These are phyloP conservation scores for Primulina huaijiensis DNA, from an alignment of 257 asterid genomes.

Conservation along the genomic window DNA sequence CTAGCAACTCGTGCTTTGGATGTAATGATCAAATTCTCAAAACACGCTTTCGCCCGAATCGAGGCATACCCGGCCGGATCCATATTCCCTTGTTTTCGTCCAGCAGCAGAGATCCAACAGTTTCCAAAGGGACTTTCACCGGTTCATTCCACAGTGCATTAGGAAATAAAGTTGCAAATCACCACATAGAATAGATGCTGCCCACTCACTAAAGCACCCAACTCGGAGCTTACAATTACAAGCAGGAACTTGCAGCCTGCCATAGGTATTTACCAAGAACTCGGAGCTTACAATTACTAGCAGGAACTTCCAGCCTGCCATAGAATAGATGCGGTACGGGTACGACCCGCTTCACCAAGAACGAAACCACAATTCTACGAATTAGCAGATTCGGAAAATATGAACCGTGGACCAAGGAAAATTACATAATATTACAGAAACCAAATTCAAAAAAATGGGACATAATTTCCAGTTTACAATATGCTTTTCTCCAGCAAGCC, in stretches of 20 bases:
- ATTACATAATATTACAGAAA: not conserved
- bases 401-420: not conserved
- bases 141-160: conserved; percentile 17
- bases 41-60: conserved; percentile 25
- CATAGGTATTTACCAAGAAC: too few relatives aligned
- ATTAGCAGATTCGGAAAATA: not conserved
- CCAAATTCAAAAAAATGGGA: conserved; percentile 15
- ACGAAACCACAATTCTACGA: not conserved
- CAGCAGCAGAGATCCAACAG: conserved; percentile 1
- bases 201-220: not conserved
- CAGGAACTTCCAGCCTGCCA: not conserved
- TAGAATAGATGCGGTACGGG: not conserved
- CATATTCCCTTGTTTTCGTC: not conserved
- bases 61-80: conserved; percentile 26
- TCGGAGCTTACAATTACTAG: not conserved
- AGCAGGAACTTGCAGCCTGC: too few relatives aligned
- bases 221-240: too few relatives aligned
- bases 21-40: conserved; percentile 25
- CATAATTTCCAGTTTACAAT: conserved; percentile 17
- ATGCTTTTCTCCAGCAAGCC: conserved; percentile 19
- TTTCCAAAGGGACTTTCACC: not conserved
- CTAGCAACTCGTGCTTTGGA: conserved; percentile 33
- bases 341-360: not conserved
- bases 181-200: not conserved
- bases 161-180: not conserved